Base-by-base conservation (phyloP, 2,329 filamentous ascomycete genomes). In the Penicillium hordei region DNA sequence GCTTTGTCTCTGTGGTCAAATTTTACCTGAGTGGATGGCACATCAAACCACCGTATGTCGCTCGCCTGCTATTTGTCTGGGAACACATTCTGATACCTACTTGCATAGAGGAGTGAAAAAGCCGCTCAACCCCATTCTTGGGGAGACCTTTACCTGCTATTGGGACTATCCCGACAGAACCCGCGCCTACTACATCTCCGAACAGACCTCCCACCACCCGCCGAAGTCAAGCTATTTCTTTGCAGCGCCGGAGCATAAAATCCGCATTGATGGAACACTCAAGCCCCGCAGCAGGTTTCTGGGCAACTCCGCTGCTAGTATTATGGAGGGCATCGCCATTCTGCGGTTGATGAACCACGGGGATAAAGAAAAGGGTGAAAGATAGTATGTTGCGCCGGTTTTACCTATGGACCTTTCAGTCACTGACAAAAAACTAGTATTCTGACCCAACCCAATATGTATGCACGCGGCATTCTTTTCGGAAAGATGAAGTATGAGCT, bases 401-500 rank as follows among this genome's bases (percentile, higher is more conserved):
- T 33, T 33, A 15, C 23, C n/a, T 19, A 5, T 15, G 9, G n/a
- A n/a, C 19, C 33, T 21, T 45, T n/a, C 23, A 10, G 10, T 25
- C 52, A 61, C 60, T 61, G 10, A 62, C 52, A 23, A 42, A 42
- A 15, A 31, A 53, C 17, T 66, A 95, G 91, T 76, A 90, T 95
- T 70, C 78, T 97, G 52, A 97, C 94, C 5, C 94, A 99, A 71
- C 94, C 94, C 19, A 99, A 99, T 79, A 99, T 99, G 92, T 99
- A 99, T 75, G 94, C 93, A 23, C 86, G 94, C 61, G 93, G 94
- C 36, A 97, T 99, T 59, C 81, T 99, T 9, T 97, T 99, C 70
- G 94, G 94, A 48, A 97, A 97, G 76, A 97, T 99, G 94, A 97
- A 97, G 76, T 99, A 97, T 76, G 94, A 99, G 79, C 86, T 99